A percentile compares a stretch with the other conserved stretches of the same genome.
phyloP scores from a whole-genome alignment of 73 alveolate genomes.

The Blepharisma stoltei region DNA sequence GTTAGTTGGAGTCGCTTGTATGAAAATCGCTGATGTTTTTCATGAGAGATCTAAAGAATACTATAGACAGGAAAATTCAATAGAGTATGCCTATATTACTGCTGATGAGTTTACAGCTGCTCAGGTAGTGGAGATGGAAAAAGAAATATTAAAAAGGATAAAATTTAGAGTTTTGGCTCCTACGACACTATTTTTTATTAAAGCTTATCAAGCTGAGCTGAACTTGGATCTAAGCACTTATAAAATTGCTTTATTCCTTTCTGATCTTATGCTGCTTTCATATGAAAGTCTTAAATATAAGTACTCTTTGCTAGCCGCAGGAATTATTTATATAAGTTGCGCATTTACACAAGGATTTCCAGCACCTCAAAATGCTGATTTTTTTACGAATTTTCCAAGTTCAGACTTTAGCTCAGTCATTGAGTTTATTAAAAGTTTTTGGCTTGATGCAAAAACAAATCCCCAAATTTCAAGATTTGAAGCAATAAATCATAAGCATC shows the following conservation, averaged over 20 bases:
- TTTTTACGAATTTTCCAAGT: not conserved
- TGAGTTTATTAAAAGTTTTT: conserved; percentile 25
- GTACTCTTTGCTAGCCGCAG: conserved; percentile 32
- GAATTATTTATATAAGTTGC: conserved; percentile 22
- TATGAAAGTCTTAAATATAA: conserved; percentile 1
- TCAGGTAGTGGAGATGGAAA: conserved; percentile 66
- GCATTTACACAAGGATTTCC: not conserved
- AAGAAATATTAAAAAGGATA: conserved; percentile 49
- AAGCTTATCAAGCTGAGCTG: conserved; percentile 28
- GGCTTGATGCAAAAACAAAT: conserved; percentile 53
- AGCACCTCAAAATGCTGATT: not conserved
- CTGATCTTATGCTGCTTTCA: conserved; percentile 41
- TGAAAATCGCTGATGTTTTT: conserved; percentile 92
- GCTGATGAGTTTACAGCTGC: conserved; percentile 79
- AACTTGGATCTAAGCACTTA: not conserved
- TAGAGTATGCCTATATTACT: conserved; percentile 89
- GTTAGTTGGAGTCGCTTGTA: conserved; percentile 96
- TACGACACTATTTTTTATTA: conserved; percentile 44
- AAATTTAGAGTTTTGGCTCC: conserved; percentile 62
- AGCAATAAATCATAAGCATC: conserved; percentile 47
- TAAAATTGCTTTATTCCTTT: conserved; percentile 32
- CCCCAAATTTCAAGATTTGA: conserved; percentile 51
- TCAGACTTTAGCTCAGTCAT: conserved; percentile 32
- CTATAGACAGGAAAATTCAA: conserved; percentile 82
- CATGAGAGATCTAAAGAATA: conserved; percentile 88